Evolutionary conservation across 768 basidiomycete genomes (phyloP).

Genomic region (Rhodotorula diobovata): DNA sequence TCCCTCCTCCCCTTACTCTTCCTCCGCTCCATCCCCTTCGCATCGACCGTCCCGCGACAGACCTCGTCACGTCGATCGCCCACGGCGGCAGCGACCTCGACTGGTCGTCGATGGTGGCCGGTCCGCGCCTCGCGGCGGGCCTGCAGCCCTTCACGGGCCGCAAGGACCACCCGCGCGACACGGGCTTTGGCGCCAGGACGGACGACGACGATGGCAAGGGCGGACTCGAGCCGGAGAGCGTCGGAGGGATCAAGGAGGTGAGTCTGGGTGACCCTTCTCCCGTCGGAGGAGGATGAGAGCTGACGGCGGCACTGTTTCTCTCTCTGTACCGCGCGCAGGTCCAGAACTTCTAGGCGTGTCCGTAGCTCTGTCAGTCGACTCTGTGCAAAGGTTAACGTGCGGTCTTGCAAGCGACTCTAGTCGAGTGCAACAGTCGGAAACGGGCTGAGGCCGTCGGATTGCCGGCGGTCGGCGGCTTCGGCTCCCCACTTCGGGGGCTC

Average conservation of each 20-base stretch:
- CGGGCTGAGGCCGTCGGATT: too few relatives aligned
- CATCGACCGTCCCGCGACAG: conserved; percentile 55
- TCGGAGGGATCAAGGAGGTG: conserved; percentile 26
- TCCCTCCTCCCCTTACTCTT: neutral
- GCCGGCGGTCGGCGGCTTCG: too few relatives aligned
- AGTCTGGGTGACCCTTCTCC: too few relatives aligned
- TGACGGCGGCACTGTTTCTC: too few relatives aligned
- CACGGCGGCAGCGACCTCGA: conserved; percentile 68
- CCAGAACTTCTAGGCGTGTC: too few relatives aligned
- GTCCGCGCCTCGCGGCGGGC: conserved; percentile 69
- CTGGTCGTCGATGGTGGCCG: conserved; percentile 77
- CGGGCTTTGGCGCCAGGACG: conserved; percentile 30
- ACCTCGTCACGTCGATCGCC: conserved; percentile 72
- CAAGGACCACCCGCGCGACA: conserved; percentile 29
- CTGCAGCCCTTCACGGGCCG: conserved; percentile 48
- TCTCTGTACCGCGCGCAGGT: too few relatives aligned
- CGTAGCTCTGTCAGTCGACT: too few relatives aligned
- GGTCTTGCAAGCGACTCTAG: too few relatives aligned
- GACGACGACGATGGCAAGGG: neutral
- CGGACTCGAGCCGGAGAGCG: conserved; percentile 10
- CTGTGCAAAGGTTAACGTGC: too few relatives aligned
- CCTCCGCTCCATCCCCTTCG: neutral
- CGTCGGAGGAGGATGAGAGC: too few relatives aligned
- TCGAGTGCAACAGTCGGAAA: too few relatives aligned
- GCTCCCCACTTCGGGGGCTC: too few relatives aligned